Evolutionary conservation across 78 protist species (phyloP).

Genomic region (Abeoforma whisleri): DNA sequence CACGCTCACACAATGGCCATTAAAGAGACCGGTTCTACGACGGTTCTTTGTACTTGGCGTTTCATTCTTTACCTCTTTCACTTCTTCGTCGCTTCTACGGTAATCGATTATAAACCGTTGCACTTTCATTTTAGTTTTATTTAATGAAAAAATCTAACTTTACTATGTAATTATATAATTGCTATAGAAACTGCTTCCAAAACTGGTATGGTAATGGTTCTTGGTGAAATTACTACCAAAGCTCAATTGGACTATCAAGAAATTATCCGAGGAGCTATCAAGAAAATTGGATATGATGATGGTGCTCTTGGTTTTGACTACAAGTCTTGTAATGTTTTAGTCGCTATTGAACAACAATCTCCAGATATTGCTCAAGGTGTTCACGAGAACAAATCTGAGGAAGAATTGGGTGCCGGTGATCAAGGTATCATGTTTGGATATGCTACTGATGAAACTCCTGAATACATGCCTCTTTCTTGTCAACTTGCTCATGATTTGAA

Average conservation of each 20-base stretch:
- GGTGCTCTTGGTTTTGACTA: slow-evolving; percentile 83
- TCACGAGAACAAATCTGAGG: slow-evolving; percentile 68
- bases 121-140: too few relatives aligned
- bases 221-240: slow-evolving; percentile 98
- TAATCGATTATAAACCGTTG: too few relatives aligned
- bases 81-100: too few relatives aligned
- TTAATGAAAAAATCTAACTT: too few relatives aligned
- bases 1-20: too few relatives aligned
- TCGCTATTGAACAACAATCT: slow-evolving; percentile 94
- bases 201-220: slow-evolving; percentile 93
- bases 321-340: slow-evolving; percentile 91
- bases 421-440: slow-evolving; percentile 99
- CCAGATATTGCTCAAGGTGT: slow-evolving; percentile 97
- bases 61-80: too few relatives aligned
- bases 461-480: slow-evolving; percentile 92
- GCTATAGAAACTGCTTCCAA: slow-evolving; percentile 83
- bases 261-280: slow-evolving; percentile 85
- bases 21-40: too few relatives aligned
- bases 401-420: slow-evolving; percentile 98
- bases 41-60: too few relatives aligned
- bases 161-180: too few relatives aligned
- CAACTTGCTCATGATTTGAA: slow-evolving; percentile 79
- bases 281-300: slow-evolving; percentile 91
- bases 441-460: slow-evolving; percentile 95
- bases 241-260: slow-evolving; percentile 92